Base-by-base conservation (phyloP, 139 green algal species). In the Limnomonas spitsbergensis region DNA sequence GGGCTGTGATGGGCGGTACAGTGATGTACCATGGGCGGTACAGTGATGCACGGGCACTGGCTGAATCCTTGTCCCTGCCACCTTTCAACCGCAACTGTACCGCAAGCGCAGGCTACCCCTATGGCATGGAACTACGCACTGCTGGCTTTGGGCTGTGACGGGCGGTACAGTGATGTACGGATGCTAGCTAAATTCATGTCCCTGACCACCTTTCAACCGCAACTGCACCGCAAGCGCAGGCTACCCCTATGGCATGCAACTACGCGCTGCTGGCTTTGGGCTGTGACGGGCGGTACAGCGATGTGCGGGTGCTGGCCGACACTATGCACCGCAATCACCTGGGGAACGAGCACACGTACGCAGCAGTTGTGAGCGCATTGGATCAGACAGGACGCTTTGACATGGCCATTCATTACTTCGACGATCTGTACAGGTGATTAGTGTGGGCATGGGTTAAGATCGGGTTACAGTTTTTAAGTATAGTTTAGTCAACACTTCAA, bases 341-440 rank as follows among this genome's bases (percentile, higher is more conserved):
- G 4, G 56, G 7, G 20, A 74, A 74, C 67, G 35, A 42, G 35
- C 67, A 74, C 67, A 74, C 67, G 67, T 34, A 74, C 35, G 67
- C 34, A 26, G 9, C 3, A 31, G 67, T 34, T 4, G 20, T 74
- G 9, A 20, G 7, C 7, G 67, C 67, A 26, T 26, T 76, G 26
- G 24, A 56, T 24, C 4, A 4, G 24, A 27, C 38, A 26, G 70
- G 70, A 31, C 29, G 3, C 40, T 69, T 40, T n/a, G 42, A 68
- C 73, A 26, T 79, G 53, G 53, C 74, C 1, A 32, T 79, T 14
- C 2, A 14, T 38, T 27, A 56, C 32, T 54, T 53, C 35, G 24
- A 54, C 2, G 53, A 61, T 2, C 35, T n/a, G 3, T 27, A 29
- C 6, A 31, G 67, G 56, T 69, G 56, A 69, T 14, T 37, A 7